Evolutionary conservation across 352 stramenopile species (phyloP), one percentile per base, ranked within the genome.

Genomic region (Phytophthora europaea): DNA sequence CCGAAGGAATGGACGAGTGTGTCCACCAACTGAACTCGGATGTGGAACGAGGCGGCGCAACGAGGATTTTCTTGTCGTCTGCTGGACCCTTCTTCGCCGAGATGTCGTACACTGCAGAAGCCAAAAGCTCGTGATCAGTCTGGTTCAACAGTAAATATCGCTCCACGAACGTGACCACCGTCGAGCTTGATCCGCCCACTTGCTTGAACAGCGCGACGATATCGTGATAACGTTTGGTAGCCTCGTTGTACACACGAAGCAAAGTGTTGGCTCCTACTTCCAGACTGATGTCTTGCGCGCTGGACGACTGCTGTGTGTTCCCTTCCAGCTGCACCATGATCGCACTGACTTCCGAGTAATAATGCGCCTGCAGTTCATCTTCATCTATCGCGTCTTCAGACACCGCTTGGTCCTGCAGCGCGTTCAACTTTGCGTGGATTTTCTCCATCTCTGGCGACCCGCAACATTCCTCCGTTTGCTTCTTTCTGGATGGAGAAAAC

Each of bases 91-190:
- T 80, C 38, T 70, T 70, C 61, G 64, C 26, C 18, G 56, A 28
- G 18, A 92, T 83, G 55, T 92, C 82, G 31, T 73, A 79, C n/a
- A 87, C 75, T 5, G 81, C 74, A 18, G 79, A 83, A 9, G 67
- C 61, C 36, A 92, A 47, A n/a, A 97, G 45, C 33, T 87, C 66
- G 31, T 90, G 76, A 13, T 88, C 67, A 1, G 90, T 93, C 28
- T 85, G 82, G 45, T 97, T 96, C 18, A 94, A 52, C 23, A 97
- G 73, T 9, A 96, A 72, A 63, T 95, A 96, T 7, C 90, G 82
- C 52, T 95, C 88, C 0, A 95, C 82, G 50, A 97, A 95, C 10
- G 85, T 94, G 6, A 92, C 82, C 51, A 93, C 89, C 33, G 83
- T 97, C 16, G 85, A 85, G 31, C 55, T 76, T 61, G 80, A 89